phyloP scores from a whole-genome alignment of 805 yeast species.

The Peterozyma toletana region DNA sequence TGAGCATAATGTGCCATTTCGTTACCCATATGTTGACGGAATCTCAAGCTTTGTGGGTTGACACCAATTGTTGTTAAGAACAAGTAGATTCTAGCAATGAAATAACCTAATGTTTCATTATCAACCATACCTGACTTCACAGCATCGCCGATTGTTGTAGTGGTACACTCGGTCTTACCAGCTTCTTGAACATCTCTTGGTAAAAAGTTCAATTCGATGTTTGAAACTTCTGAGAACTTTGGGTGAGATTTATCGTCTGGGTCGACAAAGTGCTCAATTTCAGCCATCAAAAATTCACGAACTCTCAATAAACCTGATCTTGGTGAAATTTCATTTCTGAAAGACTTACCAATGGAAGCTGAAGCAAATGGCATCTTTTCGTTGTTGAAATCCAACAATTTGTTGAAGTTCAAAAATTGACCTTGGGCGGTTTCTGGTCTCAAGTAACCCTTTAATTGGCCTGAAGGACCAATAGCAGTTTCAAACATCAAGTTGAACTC shows the following conservation, averaged over 20 bases:
- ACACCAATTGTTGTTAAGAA: slow-evolving; percentile 89
- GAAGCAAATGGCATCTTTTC: slow-evolving; percentile 99
- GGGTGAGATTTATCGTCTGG: slow-evolving; percentile 82
- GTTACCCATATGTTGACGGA: slow-evolving; percentile 97
- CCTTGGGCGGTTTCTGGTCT: slow-evolving; percentile 99
- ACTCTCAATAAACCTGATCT: slow-evolving; percentile 96
- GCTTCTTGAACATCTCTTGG: slow-evolving; percentile 84
- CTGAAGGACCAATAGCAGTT: slow-evolving; percentile 98
- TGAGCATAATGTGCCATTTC: slow-evolving; percentile 99
- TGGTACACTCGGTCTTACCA: slow-evolving; percentile 67
- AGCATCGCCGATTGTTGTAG: slow-evolving; percentile 81
- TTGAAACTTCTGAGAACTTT: slow-evolving; percentile 68
- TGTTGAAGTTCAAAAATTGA: slow-evolving; percentile 92
- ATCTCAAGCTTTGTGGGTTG: slow-evolving; percentile 74
- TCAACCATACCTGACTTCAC: slow-evolving; percentile 84
- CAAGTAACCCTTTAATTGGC: slow-evolving; percentile 88
- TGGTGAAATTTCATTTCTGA: slow-evolving; percentile 98
- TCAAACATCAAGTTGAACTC: slow-evolving; percentile 99
- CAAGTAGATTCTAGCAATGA: slow-evolving; percentile 84
- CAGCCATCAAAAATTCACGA: slow-evolving; percentile 98
- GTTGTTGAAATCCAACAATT: slow-evolving; percentile 90
- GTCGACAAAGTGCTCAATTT: slow-evolving; percentile 97
- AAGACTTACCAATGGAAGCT: slow-evolving; percentile 97
- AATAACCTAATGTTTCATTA: slow-evolving; percentile 95
- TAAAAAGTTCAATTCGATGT: slow-evolving; percentile 67